Evolutionary conservation across 495 filamentous ascomycete species (phyloP).

Genomic region (Tuber microsphaerosporum): DNA sequence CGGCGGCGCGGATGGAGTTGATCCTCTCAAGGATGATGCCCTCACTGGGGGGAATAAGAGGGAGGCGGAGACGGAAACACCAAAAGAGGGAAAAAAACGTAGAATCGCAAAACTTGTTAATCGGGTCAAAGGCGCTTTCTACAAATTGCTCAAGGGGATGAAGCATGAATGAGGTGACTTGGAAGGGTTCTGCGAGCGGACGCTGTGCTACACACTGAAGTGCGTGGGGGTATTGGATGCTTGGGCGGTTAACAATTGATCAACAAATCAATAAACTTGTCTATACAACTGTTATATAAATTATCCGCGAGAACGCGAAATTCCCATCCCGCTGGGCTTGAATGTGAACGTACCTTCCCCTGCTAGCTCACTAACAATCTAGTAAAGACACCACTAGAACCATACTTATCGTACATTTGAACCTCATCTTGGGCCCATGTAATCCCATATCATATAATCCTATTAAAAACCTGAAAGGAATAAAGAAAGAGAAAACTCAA

Average conservation of each 20-base stretch:
- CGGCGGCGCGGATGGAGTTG: background rate
- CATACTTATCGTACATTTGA: background rate
- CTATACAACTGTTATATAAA: background rate
- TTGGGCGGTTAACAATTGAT: background rate
- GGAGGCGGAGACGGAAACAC: background rate
- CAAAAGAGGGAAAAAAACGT: background rate
- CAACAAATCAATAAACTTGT: background rate
- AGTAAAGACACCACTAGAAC: background rate
- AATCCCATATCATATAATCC: background rate
- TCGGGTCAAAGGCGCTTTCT: background rate
- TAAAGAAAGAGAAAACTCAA: slow-evolving; percentile 5
- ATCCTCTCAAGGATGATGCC: background rate
- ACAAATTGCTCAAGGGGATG: background rate
- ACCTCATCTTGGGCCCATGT: background rate
- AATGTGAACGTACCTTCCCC: background rate
- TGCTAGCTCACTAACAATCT: background rate
- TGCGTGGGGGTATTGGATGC: background rate
- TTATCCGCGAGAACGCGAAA: background rate
- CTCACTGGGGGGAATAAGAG: background rate
- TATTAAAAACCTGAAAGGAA: background rate
- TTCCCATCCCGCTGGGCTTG: background rate
- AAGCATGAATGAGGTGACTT: background rate
- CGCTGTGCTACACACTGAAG: background rate
- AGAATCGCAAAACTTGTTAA: background rate
- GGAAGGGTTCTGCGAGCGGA: background rate